Evolutionary conservation across 1,284 basidiomycete genomes (phyloP).

Genomic region (Ustilago vetiveriae): DNA sequence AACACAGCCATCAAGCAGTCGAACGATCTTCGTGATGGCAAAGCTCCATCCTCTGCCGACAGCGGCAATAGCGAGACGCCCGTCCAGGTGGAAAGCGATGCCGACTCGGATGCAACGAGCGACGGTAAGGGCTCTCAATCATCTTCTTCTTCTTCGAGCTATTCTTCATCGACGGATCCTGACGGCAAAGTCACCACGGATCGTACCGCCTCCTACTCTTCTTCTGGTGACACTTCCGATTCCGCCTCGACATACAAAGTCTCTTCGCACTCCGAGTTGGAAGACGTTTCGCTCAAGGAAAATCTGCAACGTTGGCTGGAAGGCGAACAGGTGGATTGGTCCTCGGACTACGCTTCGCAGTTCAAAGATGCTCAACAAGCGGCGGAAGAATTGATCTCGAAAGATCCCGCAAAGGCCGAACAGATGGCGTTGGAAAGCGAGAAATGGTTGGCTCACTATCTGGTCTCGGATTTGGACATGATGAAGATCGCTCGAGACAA

Average conservation of each 20-base stretch:
- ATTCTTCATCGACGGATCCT: slow-evolving; percentile 28
- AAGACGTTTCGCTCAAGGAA: slow-evolving; percentile 39
- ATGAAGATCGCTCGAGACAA: slow-evolving; percentile 44
- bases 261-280: slow-evolving; percentile 11
- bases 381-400: slow-evolving; percentile 39
- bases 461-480: slow-evolving; percentile 49
- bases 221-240: slow-evolving; percentile 17
- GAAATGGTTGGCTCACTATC: slow-evolving; percentile 50
- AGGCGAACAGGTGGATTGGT: slow-evolving; percentile 55
- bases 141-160: slow-evolving; percentile 28
- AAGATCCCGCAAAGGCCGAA: slow-evolving; percentile 48
- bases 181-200: slow-evolving; percentile 33
- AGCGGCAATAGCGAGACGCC: not conserved
- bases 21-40: slow-evolving; percentile 16
- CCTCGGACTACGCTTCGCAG: slow-evolving; percentile 38
- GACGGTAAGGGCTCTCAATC: slow-evolving; percentile 11
- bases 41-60: slow-evolving; percentile 3
- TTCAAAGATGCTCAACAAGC: slow-evolving; percentile 46
- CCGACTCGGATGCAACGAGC: slow-evolving; percentile 7
- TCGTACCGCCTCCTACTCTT: slow-evolving; percentile 31
- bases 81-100: slow-evolving; percentile 2
- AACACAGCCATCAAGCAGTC: slow-evolving; percentile 39
- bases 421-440: slow-evolving; percentile 56
- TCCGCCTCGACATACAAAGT: slow-evolving; percentile 29
- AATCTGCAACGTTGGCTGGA: slow-evolving; percentile 53